These are phyloP conservation scores for Trichosanthes cucumerina DNA, from an alignment of 306 rosid genomes.

Conservation along the genomic window DNA sequence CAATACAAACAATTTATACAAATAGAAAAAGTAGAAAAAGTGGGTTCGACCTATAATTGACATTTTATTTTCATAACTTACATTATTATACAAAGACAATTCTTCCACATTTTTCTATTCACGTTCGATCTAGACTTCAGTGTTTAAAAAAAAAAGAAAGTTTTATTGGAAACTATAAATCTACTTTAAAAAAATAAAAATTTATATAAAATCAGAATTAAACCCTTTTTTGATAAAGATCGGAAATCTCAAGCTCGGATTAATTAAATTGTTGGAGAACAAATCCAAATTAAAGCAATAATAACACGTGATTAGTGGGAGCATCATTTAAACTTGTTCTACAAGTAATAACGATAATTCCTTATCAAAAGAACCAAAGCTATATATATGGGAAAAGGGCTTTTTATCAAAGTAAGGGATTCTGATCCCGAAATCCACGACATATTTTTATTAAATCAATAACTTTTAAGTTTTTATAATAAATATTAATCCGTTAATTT, in stretches of 20 bases:
- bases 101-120: too few relatives aligned
- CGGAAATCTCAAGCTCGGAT: neutral
- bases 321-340: conserved; percentile 5
- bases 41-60: too few relatives aligned
- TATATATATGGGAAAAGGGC: neutral
- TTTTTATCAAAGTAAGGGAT: neutral
- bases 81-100: too few relatives aligned
- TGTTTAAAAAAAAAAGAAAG: too few relatives aligned
- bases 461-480: neutral
- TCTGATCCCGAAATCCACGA: neutral
- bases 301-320: conserved; percentile 4
- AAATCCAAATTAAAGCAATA: neutral
- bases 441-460: neutral
- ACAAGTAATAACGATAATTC: neutral
- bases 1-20: too few relatives aligned
- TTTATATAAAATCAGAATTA: too few relatives aligned
- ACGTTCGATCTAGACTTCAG: too few relatives aligned
- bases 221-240: neutral
- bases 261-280: neutral
- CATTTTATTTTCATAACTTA: too few relatives aligned
- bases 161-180: too few relatives aligned
- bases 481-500: neutral
- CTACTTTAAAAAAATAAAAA: too few relatives aligned
- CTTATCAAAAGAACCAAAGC: neutral
- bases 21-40: too few relatives aligned